phyloP scores from a whole-genome alignment of 2,329 filamentous ascomycete species.

The Hypoxylon rubiginosum region DNA sequence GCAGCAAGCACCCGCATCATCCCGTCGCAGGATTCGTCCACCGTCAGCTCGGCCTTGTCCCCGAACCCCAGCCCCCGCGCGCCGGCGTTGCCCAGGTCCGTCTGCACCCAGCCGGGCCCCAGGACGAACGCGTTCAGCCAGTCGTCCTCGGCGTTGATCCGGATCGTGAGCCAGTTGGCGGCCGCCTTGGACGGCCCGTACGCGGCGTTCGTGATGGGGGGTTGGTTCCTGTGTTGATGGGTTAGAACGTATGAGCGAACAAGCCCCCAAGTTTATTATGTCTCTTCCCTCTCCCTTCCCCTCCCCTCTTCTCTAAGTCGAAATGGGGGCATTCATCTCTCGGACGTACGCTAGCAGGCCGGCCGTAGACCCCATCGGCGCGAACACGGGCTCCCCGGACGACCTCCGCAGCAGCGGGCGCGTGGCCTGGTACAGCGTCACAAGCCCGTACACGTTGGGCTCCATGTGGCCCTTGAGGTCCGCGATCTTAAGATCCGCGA shows the following conservation, averaged over 20 bases:
- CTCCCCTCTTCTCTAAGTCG: neutral
- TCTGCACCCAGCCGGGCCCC: constrained; percentile 30
- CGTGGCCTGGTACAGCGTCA: constrained; percentile 61
- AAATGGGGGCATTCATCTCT: neutral
- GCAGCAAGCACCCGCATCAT: constrained; percentile 22
- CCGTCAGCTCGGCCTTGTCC: constrained; percentile 1
- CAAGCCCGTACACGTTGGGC: constrained; percentile 59
- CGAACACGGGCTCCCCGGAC: constrained; percentile 53
- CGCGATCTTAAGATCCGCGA: constrained; percentile 53
- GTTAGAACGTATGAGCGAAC: neutral
- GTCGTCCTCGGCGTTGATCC: constrained; percentile 52
- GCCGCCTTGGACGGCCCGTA: constrained; percentile 62
- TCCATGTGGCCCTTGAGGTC: constrained; percentile 57
- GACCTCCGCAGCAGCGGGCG: constrained; percentile 55
- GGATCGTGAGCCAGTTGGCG: constrained; percentile 50
- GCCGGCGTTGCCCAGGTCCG: constrained; percentile 30
- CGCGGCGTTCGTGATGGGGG: constrained; percentile 51
- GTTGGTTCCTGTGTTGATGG: constrained; percentile 43
- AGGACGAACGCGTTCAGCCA: constrained; percentile 48
- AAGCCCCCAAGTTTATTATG: too few relatives aligned
- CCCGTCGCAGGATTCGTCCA: constrained; percentile 29
- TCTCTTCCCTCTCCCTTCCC: neutral
- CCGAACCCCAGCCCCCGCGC: constrained; percentile 22
- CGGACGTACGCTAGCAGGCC: constrained; percentile 38
- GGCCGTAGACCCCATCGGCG: constrained; percentile 54